phyloP scores from a whole-genome alignment of 192 early-diverging fungal genomes.

The Coemansia aciculifera region DNA sequence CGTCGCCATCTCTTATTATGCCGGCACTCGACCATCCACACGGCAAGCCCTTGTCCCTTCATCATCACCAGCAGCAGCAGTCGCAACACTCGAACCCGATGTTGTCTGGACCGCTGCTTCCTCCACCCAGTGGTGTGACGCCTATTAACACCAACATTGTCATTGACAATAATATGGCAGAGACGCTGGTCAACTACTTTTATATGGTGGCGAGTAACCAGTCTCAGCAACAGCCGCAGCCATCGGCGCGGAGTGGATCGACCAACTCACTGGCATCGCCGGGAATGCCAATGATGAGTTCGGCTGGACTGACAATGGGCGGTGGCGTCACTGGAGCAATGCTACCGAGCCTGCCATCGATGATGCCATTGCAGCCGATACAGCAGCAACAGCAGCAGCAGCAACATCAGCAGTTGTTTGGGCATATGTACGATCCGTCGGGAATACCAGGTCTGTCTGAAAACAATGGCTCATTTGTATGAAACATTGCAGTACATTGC shows the following conservation, averaged over 20 bases:
- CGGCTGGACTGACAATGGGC: neutral
- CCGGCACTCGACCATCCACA: neutral
- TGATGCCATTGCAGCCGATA: neutral
- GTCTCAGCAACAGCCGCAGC: constrained; percentile 16
- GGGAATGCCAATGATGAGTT: constrained; percentile 9
- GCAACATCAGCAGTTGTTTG: constrained; percentile 16
- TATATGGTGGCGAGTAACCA: constrained; percentile 51
- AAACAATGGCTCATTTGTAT: constrained; percentile 32
- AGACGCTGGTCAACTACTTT: constrained; percentile 56
- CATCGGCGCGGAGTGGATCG: constrained; percentile 14
- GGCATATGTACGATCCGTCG: constrained; percentile 24
- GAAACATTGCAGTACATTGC: neutral
- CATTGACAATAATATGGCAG: constrained; percentile 56
- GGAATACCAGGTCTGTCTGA: constrained; percentile 29
- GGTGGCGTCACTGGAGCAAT: neutral
- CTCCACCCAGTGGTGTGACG: constrained; percentile 8
- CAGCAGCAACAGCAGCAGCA: neutral
- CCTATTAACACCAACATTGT: constrained; percentile 52
- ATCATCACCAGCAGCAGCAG: constrained; percentile 12
- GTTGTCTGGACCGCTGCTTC: constrained; percentile 10
- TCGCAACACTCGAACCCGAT: constrained; percentile 8
- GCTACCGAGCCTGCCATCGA: constrained; percentile 4
- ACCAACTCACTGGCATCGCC: constrained; percentile 23
- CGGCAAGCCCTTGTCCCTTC: neutral
- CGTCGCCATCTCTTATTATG: constrained; percentile 15